These are phyloP conservation scores for Torrubiellomyces zombiae DNA, from an alignment of 2,329 filamentous ascomycete species.

Conservation along the genomic window DNA sequence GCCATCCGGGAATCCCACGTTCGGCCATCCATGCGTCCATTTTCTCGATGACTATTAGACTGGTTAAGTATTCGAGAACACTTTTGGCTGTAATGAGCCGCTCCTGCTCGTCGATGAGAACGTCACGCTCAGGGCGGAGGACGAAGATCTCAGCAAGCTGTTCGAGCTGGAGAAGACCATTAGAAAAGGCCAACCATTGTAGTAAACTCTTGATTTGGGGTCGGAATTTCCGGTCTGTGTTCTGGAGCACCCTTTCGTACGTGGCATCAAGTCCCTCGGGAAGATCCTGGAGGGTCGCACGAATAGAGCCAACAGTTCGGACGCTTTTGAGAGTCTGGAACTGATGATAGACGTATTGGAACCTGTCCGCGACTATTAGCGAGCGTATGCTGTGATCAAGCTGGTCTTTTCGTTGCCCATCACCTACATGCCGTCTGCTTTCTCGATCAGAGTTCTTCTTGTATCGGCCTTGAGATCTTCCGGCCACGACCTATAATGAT, in stretches of 20 bases:
- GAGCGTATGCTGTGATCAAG: no score
- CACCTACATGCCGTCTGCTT: no score
- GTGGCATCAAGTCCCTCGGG: conserved; percentile 3
- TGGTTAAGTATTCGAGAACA: conserved; percentile 2
- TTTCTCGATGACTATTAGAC: conserved; percentile 3
- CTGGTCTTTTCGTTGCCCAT: no score
- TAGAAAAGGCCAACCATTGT: conserved; percentile 3
- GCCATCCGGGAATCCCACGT: no score
- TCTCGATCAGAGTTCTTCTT: no score
- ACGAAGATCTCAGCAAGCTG: conserved; percentile 3
- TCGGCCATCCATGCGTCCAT: no score
- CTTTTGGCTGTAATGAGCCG: neutral
- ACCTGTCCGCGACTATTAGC: no score
- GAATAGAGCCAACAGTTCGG: no score
- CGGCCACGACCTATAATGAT: no score
- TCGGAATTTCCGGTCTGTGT: neutral
- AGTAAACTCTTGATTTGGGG: conserved; percentile 1
- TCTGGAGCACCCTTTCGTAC: conserved; percentile 3
- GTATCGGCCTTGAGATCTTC: no score
- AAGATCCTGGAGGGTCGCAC: conserved; percentile 1
- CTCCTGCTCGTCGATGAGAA: neutral
- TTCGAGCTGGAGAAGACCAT: neutral
- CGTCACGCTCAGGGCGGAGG: neutral
- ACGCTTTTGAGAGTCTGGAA: no score
- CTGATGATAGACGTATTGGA: no score